phyloP scores from a whole-genome alignment of 169 alveolate species.

The Plasmodium berghei region DNA sequence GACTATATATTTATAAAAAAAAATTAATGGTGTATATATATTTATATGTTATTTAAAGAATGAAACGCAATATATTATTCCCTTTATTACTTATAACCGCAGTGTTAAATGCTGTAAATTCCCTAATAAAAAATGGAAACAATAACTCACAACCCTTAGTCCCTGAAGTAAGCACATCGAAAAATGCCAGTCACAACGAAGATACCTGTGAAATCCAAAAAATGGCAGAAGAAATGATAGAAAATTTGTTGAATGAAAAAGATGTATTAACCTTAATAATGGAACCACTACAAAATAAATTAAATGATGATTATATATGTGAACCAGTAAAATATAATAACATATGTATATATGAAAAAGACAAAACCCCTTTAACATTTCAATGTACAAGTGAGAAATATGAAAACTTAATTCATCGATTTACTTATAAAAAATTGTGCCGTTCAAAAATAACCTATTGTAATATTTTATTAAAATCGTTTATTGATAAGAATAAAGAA shows the following conservation, averaged over 20 bases:
- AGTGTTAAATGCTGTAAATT: constrained; percentile 6
- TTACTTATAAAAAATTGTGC: constrained; percentile 63
- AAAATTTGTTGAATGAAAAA: constrained; percentile 49
- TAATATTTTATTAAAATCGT: constrained; percentile 51
- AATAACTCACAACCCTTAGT: constrained; percentile 20
- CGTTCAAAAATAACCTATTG: constrained; percentile 47
- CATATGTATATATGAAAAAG: constrained; percentile 62
- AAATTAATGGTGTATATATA: constrained; percentile 13
- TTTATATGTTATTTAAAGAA: constrained; percentile 26
- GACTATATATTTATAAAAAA: too few species aligned
- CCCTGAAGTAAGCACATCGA: constrained; percentile 7
- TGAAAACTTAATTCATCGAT: constrained; percentile 43
- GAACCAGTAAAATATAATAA: constrained; percentile 35
- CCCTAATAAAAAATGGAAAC: constrained; percentile 45
- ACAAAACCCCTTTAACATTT: constrained; percentile 32
- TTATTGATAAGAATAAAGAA: constrained; percentile 37
- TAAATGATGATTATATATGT: constrained; percentile 34
- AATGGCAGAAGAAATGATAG: constrained; percentile 77
- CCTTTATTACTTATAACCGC: constrained; percentile 20
- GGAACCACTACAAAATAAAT: constrained; percentile 61
- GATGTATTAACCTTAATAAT: constrained; percentile 46
- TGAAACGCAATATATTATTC: constrained; percentile 39
- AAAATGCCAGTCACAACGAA: constrained; percentile 15
- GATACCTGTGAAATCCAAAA: constrained; percentile 42
- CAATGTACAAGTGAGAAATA: constrained; percentile 57